Percentiles rank a stretch among this genome's conserved stretches.
phyloP scores from a whole-genome alignment of 768 basidiomycete species.

The Rhizopogon salebrosus region DNA sequence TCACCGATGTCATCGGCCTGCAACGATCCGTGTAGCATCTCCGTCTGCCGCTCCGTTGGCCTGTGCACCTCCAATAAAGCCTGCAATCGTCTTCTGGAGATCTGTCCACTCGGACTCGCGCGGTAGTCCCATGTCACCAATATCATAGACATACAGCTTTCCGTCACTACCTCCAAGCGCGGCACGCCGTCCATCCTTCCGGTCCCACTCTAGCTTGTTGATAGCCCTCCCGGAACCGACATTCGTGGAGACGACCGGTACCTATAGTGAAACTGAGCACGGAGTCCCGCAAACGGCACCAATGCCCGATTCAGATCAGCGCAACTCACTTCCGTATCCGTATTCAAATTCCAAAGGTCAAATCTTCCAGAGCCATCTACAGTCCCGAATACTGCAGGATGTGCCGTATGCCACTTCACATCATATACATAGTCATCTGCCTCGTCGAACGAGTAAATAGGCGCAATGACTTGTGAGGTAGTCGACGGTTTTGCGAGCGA shows the following conservation, averaged over 20 bases:
- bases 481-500: conserved; percentile 71
- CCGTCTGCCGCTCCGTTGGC: conserved; percentile 29
- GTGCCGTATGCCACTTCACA: conserved; percentile 95
- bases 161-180: conserved; percentile 93
- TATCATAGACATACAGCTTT: conserved; percentile 88
- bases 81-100: conserved; percentile 80
- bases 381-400: conserved; percentile 90
- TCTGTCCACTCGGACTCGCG: conserved; percentile 93
- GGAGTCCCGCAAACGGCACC: background rate
- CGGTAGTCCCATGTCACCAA: conserved; percentile 86
- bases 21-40: conserved; percentile 26
- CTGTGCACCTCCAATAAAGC: conserved; percentile 50
- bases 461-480: conserved; percentile 45
- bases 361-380: conserved; percentile 96
- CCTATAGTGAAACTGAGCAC: conserved; percentile 39
- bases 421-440: conserved; percentile 99
- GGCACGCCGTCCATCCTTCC: conserved; percentile 84
- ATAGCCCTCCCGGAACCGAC: conserved; percentile 79
- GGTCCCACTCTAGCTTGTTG: conserved; percentile 95
- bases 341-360: conserved; percentile 95
- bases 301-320: background rate
- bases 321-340: conserved; percentile 84
- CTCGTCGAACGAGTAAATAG: conserved; percentile 93
- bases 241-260: conserved; percentile 83
- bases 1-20: conserved; percentile 23